Evolutionary conservation across 2,329 filamentous ascomycete genomes (phyloP).

Genomic region (Diaporthe sp.): DNA sequence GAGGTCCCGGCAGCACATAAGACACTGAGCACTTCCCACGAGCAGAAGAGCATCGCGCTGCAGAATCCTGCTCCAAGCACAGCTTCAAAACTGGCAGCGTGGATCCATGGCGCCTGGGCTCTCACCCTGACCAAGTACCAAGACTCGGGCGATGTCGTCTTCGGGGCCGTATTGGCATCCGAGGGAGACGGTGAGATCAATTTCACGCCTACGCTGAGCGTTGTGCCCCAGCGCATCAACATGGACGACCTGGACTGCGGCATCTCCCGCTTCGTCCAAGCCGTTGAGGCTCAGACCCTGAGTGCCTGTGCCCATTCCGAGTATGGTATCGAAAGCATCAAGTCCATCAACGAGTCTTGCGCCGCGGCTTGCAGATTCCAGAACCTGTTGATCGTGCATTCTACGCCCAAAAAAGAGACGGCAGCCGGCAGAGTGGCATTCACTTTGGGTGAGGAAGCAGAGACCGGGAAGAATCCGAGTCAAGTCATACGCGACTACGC

Average conservation of each 20-base stretch:
- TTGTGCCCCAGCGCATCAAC: neutral
- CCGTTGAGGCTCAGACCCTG: neutral
- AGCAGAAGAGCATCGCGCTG: neutral
- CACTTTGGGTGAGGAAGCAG: neutral
- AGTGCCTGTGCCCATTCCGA: neutral
- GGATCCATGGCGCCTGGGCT: neutral
- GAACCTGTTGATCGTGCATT: conserved; percentile 2
- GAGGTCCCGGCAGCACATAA: neutral
- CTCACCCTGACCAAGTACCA: conserved; percentile 3
- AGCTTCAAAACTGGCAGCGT: neutral
- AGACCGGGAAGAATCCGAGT: conserved; percentile 11
- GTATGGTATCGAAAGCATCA: neutral
- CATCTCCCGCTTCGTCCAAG: neutral
- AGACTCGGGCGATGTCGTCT: neutral
- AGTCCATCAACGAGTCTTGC: neutral
- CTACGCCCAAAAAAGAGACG: neutral
- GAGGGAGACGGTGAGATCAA: neutral
- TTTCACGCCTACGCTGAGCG: neutral
- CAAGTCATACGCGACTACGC: neutral
- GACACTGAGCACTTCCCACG: neutral
- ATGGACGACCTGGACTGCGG: neutral
- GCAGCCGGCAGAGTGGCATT: neutral
- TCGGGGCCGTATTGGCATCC: neutral
- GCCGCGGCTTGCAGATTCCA: conserved; percentile 15
- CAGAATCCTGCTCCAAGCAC: neutral